These are phyloP conservation scores for Cryptomeria japonica DNA, from an alignment of 75 land plant genomes.

Conservation along the genomic window DNA sequence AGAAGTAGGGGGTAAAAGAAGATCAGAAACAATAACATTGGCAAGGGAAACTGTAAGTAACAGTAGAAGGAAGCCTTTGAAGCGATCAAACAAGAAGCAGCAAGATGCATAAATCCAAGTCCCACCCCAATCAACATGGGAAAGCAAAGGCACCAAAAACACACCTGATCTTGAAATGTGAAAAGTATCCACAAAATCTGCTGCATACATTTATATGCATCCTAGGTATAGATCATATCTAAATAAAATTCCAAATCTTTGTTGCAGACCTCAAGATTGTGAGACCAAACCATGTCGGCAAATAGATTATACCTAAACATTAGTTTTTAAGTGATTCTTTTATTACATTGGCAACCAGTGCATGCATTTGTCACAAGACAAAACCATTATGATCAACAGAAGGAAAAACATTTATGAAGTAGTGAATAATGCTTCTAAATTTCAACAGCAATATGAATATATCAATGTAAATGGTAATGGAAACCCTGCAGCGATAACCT, in stretches of 20 bases:
- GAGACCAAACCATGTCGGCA: background rate
- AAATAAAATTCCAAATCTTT: background rate
- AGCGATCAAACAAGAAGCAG: background rate
- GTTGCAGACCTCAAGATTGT: background rate
- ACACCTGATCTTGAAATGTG: background rate
- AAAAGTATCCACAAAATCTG: background rate
- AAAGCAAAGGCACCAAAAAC: background rate
- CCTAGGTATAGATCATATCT: background rate
- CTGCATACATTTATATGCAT: background rate
- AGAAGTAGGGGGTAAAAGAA: background rate
- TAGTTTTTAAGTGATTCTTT: background rate
- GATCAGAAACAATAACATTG: background rate
- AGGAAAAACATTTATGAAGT: background rate
- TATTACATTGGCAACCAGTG: background rate
- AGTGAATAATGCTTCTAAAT: background rate
- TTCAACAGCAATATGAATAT: background rate
- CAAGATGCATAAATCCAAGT: background rate
- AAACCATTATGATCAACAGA: background rate
- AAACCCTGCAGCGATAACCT: background rate
- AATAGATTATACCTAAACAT: background rate
- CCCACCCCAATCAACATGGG: background rate
- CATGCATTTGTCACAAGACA: background rate
- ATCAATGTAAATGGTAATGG: background rate
- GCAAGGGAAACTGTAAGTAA: background rate
- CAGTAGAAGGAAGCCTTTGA: background rate